phyloP scores from a whole-genome alignment of 2,329 filamentous ascomycete species.

The Neopestalotiopsis rosae region DNA sequence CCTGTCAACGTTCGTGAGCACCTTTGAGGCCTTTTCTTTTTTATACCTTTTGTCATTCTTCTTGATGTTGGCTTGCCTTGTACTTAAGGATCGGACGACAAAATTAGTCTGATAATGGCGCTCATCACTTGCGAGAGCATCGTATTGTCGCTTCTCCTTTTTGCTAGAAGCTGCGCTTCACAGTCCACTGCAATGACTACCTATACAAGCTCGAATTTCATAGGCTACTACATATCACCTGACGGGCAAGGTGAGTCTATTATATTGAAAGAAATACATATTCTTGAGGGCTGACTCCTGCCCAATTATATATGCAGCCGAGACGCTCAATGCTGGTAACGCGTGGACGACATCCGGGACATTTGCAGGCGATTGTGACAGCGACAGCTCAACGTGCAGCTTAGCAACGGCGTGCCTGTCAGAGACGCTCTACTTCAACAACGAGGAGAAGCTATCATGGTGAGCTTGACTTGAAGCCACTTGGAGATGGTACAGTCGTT shows the following conservation, averaged over 20 bases:
- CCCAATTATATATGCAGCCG: background rate
- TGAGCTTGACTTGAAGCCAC: background rate
- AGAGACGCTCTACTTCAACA: background rate
- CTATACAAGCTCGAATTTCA: background rate
- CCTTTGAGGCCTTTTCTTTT: background rate
- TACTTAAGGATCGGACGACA: background rate
- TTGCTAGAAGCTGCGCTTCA: background rate
- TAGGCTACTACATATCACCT: background rate
- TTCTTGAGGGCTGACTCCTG: background rate
- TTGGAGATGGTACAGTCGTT: background rate
- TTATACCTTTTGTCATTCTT: background rate
- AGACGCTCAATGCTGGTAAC: background rate
- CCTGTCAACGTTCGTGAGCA: background rate
- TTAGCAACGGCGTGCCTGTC: background rate
- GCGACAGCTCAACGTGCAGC: background rate
- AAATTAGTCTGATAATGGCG: background rate
- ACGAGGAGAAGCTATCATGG: background rate
- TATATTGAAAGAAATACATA: background rate
- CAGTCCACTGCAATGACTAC: background rate
- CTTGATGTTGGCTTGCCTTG: background rate
- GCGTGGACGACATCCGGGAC: background rate
- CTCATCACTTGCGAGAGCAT: background rate
- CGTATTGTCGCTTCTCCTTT: background rate
- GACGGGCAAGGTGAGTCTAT: background rate
- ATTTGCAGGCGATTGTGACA: background rate